Evolutionary conservation across 176 grass and related monocot genomes (phyloP).

Genomic region (Cymbopogon citratus): DNA sequence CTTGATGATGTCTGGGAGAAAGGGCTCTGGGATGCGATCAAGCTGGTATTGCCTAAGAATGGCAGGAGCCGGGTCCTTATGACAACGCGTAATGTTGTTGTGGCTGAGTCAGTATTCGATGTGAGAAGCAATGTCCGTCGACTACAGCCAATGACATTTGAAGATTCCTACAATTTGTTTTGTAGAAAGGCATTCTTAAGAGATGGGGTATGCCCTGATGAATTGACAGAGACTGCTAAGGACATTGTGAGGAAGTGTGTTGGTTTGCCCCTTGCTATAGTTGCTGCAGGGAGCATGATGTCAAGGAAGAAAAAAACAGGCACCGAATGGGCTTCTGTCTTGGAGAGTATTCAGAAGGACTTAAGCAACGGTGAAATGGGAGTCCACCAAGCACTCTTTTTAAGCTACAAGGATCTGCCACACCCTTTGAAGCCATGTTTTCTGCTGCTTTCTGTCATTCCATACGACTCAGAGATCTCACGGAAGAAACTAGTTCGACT

Average conservation of each 20-base stretch:
- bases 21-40: slow-evolving; percentile 28
- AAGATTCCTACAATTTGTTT: slow-evolving; percentile 41
- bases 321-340: slow-evolving; percentile 26
- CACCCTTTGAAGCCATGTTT: slow-evolving; percentile 39
- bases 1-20: slow-evolving; percentile 43
- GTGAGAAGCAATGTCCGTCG: not conserved
- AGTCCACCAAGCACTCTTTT: slow-evolving; percentile 27
- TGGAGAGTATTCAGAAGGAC: slow-evolving; percentile 32
- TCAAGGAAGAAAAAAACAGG: slow-evolving; percentile 9
- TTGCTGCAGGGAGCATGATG: slow-evolving; percentile 39
- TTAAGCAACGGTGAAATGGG: slow-evolving; percentile 4
- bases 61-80: slow-evolving; percentile 20
- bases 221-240: slow-evolving; percentile 14
- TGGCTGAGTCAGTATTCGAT: not conserved
- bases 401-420: slow-evolving; percentile 37
- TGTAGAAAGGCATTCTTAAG: slow-evolving; percentile 27
- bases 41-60: slow-evolving; percentile 15
- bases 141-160: slow-evolving; percentile 24
- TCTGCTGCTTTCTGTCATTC: slow-evolving; percentile 40
- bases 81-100: slow-evolving; percentile 16
- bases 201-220: slow-evolving; percentile 18
- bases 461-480: slow-evolving; percentile 19
- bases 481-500: slow-evolving; percentile 40
- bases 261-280: slow-evolving; percentile 45
- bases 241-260: slow-evolving; percentile 40